phyloP scores from a whole-genome alignment of 169 alveolate species.

The Plasmodium billcollinsi region DNA sequence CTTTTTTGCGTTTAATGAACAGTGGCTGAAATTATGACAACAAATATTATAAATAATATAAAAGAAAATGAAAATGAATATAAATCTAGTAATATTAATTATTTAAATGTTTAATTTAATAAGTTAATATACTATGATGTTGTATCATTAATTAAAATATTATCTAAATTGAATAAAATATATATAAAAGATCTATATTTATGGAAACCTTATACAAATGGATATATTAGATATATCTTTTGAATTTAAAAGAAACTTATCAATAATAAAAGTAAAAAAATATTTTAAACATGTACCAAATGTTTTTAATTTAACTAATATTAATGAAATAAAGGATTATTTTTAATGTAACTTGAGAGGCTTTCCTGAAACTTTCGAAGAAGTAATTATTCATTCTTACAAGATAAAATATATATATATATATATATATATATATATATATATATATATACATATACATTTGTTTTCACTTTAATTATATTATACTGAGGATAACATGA shows the following conservation, averaged over 20 bases:
- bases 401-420: not conserved
- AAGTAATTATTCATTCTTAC: slow-evolving; percentile 11
- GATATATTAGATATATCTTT: slow-evolving; percentile 66
- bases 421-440: slow-evolving; percentile 1
- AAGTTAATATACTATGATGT: slow-evolving; percentile 48
- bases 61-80: not conserved
- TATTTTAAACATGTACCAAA: slow-evolving; percentile 20
- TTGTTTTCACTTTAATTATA: not conserved
- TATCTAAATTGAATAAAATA: slow-evolving; percentile 20
- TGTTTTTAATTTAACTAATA: slow-evolving; percentile 38
- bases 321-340: slow-evolving; percentile 26
- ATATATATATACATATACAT: not conserved
- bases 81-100: slow-evolving; percentile 12
- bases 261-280: slow-evolving; percentile 41
- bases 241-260: slow-evolving; percentile 46
- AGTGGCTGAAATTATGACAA: slow-evolving; percentile 17
- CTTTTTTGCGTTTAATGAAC: slow-evolving; percentile 33
- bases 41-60: slow-evolving; percentile 1
- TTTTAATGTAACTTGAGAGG: slow-evolving; percentile 42
- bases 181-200: slow-evolving; percentile 57
- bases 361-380: slow-evolving; percentile 11
- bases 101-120: slow-evolving; percentile 60
- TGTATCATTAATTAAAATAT: slow-evolving; percentile 15
- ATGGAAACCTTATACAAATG: slow-evolving; percentile 52
- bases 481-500: not conserved